Evolutionary conservation across 164 flowering plant genomes (phyloP).

Genomic region (Piper betle): DNA sequence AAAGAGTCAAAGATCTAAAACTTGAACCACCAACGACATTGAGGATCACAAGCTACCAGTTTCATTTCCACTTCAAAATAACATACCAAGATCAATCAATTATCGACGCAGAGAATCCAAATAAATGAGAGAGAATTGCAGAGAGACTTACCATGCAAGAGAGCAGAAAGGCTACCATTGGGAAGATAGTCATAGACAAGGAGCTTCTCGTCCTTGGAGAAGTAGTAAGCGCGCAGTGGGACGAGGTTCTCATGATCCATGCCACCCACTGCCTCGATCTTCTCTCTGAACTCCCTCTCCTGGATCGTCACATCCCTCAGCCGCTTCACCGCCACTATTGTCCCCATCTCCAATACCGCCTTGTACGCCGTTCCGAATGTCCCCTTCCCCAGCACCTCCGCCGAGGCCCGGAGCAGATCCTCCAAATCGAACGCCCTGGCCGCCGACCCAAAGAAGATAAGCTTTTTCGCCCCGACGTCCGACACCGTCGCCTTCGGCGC

Average conservation of each 20-base stretch:
- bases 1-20: too few species aligned
- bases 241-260: conserved; percentile 69
- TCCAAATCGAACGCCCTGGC: conserved; percentile 42
- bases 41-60: too few species aligned
- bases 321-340: conserved; percentile 76
- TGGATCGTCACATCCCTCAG: conserved; percentile 55
- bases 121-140: neutral
- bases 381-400: conserved; percentile 83
- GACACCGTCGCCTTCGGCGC: conserved; percentile 6
- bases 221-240: conserved; percentile 71
- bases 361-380: conserved; percentile 70
- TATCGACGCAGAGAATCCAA: neutral
- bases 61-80: too few species aligned
- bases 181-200: conserved; percentile 89
- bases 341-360: conserved; percentile 58
- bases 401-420: conserved; percentile 66
- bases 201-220: conserved; percentile 65
- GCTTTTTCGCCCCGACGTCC: conserved; percentile 19
- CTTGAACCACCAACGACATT: too few species aligned
- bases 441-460: conserved; percentile 40
- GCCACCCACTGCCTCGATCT: conserved; percentile 55
- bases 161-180: conserved; percentile 94
- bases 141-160: conserved; percentile 66
- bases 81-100: too few species aligned
- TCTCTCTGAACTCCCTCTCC: conserved; percentile 72